Conservation (phyloP, 2,329 filamentous ascomycete genomes). For the Thermothelomyces thermophilus region DNA sequence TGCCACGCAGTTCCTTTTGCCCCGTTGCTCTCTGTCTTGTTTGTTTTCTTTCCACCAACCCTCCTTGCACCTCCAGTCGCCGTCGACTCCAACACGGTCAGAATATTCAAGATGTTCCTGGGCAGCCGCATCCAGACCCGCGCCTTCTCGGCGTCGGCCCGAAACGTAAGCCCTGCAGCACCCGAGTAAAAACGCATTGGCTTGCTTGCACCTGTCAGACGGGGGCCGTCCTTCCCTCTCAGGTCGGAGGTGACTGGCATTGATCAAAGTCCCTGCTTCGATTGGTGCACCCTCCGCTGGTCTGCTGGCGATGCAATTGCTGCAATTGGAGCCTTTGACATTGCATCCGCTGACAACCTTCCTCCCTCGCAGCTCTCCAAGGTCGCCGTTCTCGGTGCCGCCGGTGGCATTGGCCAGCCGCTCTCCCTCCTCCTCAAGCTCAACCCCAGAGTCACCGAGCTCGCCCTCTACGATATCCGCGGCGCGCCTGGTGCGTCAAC, state of each 20-base stretch:
- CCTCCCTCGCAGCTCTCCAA: constrained; percentile 70
- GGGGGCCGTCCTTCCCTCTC: neutral
- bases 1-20: constrained; percentile 4
- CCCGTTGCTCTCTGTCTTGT: constrained; percentile 9
- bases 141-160: constrained; percentile 73
- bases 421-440: constrained; percentile 97
- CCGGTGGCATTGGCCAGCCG: constrained; percentile 97
- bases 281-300: neutral
- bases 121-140: constrained; percentile 64
- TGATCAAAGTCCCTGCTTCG: neutral
- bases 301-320: neutral
- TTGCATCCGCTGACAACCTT: constrained; percentile 10
- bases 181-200: neutral
- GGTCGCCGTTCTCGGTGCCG: constrained; percentile 93
- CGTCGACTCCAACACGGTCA: constrained; percentile 12
- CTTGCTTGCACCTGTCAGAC: neutral
- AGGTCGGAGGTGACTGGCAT: too few species aligned
- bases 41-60: constrained; percentile 10
- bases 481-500: constrained; percentile 72
- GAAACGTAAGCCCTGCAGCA: constrained; percentile 54
- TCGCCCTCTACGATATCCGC: constrained; percentile 96
- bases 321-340: constrained; percentile 6
- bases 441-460: constrained; percentile 88
- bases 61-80: neutral
- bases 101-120: constrained; percentile 62